Evolutionary conservation across 176 grass and related monocot genomes (phyloP).

Genomic region (Aegilops tauschii): DNA sequence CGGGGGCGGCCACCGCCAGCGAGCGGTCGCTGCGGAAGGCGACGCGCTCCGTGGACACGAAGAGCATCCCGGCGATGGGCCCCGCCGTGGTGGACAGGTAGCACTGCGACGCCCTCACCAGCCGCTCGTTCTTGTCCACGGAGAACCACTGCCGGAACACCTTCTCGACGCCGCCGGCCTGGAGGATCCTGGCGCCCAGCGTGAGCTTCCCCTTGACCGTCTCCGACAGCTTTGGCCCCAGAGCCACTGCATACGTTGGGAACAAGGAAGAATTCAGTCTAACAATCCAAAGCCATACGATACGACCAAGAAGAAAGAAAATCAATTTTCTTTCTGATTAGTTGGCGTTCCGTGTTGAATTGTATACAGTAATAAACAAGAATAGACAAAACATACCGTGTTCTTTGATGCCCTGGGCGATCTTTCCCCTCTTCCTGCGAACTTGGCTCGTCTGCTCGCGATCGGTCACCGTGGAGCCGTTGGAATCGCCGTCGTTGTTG

Average conservation of each 20-base stretch:
- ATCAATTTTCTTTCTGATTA: background rate
- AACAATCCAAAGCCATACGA: background rate
- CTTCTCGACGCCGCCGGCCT: slow-evolving; percentile 81
- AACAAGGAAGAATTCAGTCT: slow-evolving; percentile 22
- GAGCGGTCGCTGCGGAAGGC: slow-evolving; percentile 78
- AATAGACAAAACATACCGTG: slow-evolving; percentile 47
- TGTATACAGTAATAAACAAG: background rate
- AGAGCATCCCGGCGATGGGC: slow-evolving; percentile 77
- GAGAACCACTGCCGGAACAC: slow-evolving; percentile 68
- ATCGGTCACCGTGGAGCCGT: background rate
- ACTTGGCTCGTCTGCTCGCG: slow-evolving; percentile 32
- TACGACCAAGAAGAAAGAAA: background rate
- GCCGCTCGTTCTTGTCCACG: slow-evolving; percentile 55
- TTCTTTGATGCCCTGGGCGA: slow-evolving; percentile 63
- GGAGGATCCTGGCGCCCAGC: slow-evolving; percentile 53
- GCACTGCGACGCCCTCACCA: slow-evolving; percentile 71
- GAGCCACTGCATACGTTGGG: slow-evolving; percentile 38
- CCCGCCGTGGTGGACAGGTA: slow-evolving; percentile 80
- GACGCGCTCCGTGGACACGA: slow-evolving; percentile 65
- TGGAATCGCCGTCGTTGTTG: slow-evolving; percentile 13
- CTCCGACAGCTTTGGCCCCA: slow-evolving; percentile 54
- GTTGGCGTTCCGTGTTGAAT: background rate
- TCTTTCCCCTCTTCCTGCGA: slow-evolving; percentile 60
- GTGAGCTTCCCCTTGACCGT: slow-evolving; percentile 77
- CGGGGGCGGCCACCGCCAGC: slow-evolving; percentile 38